A percentile compares a stretch with the other conserved stretches of the same genome.
phyloP scores from a whole-genome alignment of 345 rosid genomes.

The Anastatica hierochuntica region DNA sequence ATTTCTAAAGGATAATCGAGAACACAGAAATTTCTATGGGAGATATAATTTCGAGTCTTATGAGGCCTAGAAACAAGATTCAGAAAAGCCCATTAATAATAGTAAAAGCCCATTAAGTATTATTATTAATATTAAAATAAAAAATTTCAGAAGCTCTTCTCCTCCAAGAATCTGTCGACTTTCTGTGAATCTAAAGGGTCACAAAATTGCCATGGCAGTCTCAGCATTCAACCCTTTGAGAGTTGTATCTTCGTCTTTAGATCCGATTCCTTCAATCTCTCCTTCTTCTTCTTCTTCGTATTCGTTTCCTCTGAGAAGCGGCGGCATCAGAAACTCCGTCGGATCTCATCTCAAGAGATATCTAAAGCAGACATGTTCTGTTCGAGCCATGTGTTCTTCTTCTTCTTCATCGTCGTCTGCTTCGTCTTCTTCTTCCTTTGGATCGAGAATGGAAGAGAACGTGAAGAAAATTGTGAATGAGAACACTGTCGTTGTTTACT shows the following conservation, averaged over 20 bases:
- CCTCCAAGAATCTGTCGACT: slow-evolving; percentile 12
- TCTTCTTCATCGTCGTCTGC: slow-evolving; percentile 24
- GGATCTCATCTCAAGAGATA: slow-evolving; percentile 20
- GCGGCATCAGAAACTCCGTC: slow-evolving; percentile 6
- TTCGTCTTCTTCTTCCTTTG: slow-evolving; percentile 60
- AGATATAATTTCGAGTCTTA: too few relatives aligned
- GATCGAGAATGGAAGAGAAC: slow-evolving; percentile 71
- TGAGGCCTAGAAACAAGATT: too few relatives aligned
- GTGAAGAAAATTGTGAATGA: slow-evolving; percentile 59
- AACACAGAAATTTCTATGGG: too few relatives aligned
- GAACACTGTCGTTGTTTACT: slow-evolving; percentile 83
- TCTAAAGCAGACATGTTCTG: slow-evolving; percentile 27
- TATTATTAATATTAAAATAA: too few relatives aligned
- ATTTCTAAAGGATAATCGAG: too few relatives aligned
- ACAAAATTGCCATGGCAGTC: slow-evolving; percentile 39
- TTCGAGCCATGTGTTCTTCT: slow-evolving; percentile 36
- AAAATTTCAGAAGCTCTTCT: too few relatives aligned
- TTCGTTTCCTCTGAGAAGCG: background rate
- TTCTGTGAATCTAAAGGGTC: slow-evolving; percentile 10
- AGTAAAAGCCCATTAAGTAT: too few relatives aligned
- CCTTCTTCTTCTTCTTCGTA: slow-evolving; percentile 17
- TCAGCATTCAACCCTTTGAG: slow-evolving; percentile 32
- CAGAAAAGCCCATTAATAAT: too few relatives aligned
- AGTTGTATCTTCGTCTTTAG: slow-evolving; percentile 30
- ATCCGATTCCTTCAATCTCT: slow-evolving; percentile 27